Percentiles rank a stretch among this genome's conserved stretches.
These are phyloP conservation scores for Leccinum sublutescens DNA, from an alignment of 768 basidiomycete species.

Conservation along the genomic window DNA sequence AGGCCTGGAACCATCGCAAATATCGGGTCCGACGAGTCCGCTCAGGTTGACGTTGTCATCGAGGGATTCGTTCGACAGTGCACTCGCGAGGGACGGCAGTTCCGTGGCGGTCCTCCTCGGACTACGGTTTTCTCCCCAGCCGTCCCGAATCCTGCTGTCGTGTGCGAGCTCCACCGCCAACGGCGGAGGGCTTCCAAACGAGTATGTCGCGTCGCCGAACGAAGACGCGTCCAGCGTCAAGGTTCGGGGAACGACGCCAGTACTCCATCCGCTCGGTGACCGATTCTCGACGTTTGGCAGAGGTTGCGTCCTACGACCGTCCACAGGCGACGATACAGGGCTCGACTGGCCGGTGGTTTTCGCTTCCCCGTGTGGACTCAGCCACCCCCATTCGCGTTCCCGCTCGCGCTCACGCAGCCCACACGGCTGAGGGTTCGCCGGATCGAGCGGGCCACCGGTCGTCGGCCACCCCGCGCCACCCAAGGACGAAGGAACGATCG, in stretches of 20 bases:
- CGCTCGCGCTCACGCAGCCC: slow-evolving; percentile 6
- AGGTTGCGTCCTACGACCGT: not conserved
- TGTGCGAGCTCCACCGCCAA: not conserved
- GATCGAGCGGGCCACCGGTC: slow-evolving; percentile 30
- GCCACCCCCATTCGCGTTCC: not conserved
- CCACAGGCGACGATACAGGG: slow-evolving; percentile 2
- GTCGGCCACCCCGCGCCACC: slow-evolving; percentile 15
- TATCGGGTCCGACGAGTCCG: not conserved
- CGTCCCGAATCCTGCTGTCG: not conserved
- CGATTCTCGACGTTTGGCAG: not conserved
- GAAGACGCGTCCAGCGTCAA: slow-evolving; percentile 1
- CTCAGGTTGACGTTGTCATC: slow-evolving; percentile 13
- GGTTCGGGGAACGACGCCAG: not conserved
- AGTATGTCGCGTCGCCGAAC: not conserved
- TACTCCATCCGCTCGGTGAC: slow-evolving; percentile 4
- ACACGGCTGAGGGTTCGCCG: slow-evolving; percentile 16
- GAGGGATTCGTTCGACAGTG: slow-evolving; percentile 18
- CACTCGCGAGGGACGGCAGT: slow-evolving; percentile 19
- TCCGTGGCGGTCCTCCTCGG: not conserved
- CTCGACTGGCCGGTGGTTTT: not conserved
- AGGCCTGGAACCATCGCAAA: slow-evolving; percentile 8
- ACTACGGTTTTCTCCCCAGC: not conserved
- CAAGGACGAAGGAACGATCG: not conserved
- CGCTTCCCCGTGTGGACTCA: not conserved
- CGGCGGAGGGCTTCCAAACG: not conserved